Base-by-base conservation (phyloP, 78 protist species). In the Dictyostelium firmibasis region DNA sequence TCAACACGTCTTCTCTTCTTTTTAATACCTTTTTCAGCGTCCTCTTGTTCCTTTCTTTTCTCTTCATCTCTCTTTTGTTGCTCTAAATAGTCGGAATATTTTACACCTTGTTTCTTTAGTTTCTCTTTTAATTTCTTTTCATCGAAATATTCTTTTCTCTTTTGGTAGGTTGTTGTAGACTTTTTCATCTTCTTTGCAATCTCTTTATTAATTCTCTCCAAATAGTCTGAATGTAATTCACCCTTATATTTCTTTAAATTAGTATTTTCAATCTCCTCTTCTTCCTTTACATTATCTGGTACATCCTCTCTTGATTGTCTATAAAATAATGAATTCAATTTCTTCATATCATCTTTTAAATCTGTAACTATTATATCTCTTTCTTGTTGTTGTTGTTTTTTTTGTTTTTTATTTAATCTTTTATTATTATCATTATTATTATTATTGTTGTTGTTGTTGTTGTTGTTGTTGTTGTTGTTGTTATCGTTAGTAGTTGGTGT, bases 61-160 rank as follows among this genome's bases (percentile, higher is more conserved):
- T 86, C 92, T 18, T 86, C 84, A 2, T 57, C 78, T 25, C 44
- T 27, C 4, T 83, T 83, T 60, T 60, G 23, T 36, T 62, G 20
- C 27, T 83, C 76, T 16, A 79, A 47, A 64, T 88, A 25, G 41
- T 70, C 86, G 36, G 50, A 41, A 27, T 77, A 78, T 27, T 35
- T 77, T 1, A 43, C 64, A 38, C 70, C 86, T 43, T 88, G 82
- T 69, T 79, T 88, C 35, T 88, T 79, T 33, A 78, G 9, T 23
- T 38, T 79, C 25, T 88, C 75, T 64, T 76, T 88, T 36, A 88
- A 10, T 67, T 88, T 88, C 64, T 23, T 78, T 79, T 57, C 53
- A 38, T 14, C 76, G 14, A 53, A 74, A 41, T 43, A 64, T 53
- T 88, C 93, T 79, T 88, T 88, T 60, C 78, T 86, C 38, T 86